These are phyloP conservation scores for Globisporangium okanoganense DNA, from an alignment of 352 stramenopile genomes.

Conservation along the genomic window DNA sequence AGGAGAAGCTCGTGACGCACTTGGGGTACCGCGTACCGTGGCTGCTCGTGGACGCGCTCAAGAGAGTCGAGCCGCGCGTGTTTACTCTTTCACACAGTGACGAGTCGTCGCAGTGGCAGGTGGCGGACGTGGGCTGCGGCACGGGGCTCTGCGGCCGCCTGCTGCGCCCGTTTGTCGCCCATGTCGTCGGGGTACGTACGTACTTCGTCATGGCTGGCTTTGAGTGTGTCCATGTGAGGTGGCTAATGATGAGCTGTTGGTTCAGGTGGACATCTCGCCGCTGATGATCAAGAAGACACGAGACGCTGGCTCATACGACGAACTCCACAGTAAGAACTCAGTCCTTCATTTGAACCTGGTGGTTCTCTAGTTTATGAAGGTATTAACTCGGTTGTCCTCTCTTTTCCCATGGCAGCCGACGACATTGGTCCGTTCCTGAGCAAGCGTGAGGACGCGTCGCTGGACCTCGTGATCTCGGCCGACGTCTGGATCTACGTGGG, in stretches of 20 bases:
- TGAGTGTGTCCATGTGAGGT: neutral
- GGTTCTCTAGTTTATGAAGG: neutral
- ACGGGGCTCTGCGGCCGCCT: constrained; percentile 73
- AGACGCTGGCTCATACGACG: constrained; percentile 59
- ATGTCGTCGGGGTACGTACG: constrained; percentile 50
- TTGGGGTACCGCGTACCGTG: constrained; percentile 78
- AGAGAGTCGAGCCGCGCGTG: constrained; percentile 30
- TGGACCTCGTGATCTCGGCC: constrained; percentile 69
- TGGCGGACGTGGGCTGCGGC: constrained; percentile 70
- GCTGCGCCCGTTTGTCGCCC: constrained; percentile 47
- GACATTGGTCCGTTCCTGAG: constrained; percentile 57
- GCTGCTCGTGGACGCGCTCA: constrained; percentile 66
- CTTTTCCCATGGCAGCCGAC: constrained; percentile 20
- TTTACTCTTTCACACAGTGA: constrained; percentile 9
- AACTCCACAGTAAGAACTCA: constrained; percentile 48
- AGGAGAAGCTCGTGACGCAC: constrained; percentile 77
- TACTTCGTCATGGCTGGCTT: neutral
- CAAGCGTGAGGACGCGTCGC: constrained; percentile 28
- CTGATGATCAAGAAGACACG: constrained; percentile 80
- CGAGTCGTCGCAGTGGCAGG: constrained; percentile 24
- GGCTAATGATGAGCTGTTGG: neutral
- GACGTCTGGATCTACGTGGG: constrained; percentile 90
- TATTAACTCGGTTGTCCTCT: too few species aligned
- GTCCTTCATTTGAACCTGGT: neutral
- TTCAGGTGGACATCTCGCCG: constrained; percentile 73